Evolutionary conservation across 495 filamentous ascomycete species (phyloP), one percentile per base, ranked within the genome.

Genomic region (Podospora tetraspora): DNA sequence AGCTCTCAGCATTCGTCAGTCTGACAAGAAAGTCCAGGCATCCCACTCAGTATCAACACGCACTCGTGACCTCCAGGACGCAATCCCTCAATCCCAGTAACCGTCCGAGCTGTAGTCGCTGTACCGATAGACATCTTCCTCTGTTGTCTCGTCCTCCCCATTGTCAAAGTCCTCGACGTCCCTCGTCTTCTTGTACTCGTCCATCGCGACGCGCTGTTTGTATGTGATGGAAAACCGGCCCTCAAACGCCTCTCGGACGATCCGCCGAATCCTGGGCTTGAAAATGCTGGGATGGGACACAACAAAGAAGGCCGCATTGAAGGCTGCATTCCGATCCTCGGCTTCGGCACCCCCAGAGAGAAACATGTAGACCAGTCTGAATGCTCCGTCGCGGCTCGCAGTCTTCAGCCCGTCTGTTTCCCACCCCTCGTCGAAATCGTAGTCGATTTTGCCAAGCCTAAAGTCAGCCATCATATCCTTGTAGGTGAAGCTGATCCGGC

Each of bases 201-300:
- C 62, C 25, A 75, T 22, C 1, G 4, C 25, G 10, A 25, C 57
- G 32, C 25, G 61, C 62, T 76, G 73, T 23, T 75, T 75, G 23
- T 69, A 27, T 27, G 74, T 66, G 0, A 69, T 24, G 10, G 21
- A 22, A 30, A 73, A 74, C 13, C 68, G 62, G 24, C 70, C 69
- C 29, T 72, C 63, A 24, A 73, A 76, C n/a, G 71, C 74, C 34
- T 65, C 71, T 19, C 63, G 67, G 11, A 75, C 70, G 57, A 76
- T 73, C 34, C 70, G 64, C 13, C 71, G 69, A 0, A 71, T 68
- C 25, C 73, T 69, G 24, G 61, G 61, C 24, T 63, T 52, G 62
- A 76, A 73, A 7, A 69, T 73, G 0, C 64, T 22, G 10, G 22
- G 58, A 30, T 75, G 74, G 11, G 73, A 75, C 0, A 76, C 66